phyloP scores from a whole-genome alignment of 371 early-diverging fungal species.

The Mucor lusitanicus region DNA sequence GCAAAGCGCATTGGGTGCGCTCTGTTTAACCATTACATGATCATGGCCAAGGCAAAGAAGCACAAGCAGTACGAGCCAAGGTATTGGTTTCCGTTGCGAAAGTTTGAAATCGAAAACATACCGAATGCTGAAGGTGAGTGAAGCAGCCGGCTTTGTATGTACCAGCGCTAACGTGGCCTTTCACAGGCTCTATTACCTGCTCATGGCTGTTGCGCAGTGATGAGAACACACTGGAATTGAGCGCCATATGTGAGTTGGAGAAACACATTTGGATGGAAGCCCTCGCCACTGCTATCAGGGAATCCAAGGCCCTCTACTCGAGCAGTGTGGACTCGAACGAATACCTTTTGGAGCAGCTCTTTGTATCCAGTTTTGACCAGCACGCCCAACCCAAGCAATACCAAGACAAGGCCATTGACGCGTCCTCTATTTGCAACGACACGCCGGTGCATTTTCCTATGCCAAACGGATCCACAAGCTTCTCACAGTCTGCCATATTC shows the following conservation, averaged over 20 bases:
- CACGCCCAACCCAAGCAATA: not conserved
- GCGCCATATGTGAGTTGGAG: slow-evolving; percentile 22
- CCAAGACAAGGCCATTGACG: not conserved
- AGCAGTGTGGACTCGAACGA: slow-evolving; percentile 13
- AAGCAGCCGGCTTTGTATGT: not conserved
- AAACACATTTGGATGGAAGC: slow-evolving; percentile 22
- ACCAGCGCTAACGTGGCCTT: not conserved
- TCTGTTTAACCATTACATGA: slow-evolving; percentile 55
- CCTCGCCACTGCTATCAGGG: slow-evolving; percentile 12
- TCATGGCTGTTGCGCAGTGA: slow-evolving; percentile 19
- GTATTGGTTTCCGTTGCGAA: slow-evolving; percentile 59
- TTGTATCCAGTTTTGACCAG: slow-evolving; percentile 29
- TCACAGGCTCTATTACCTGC: slow-evolving; percentile 13
- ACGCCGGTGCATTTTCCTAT: slow-evolving; percentile 14
- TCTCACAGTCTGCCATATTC: slow-evolving; percentile 25
- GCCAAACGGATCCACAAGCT: slow-evolving; percentile 17
- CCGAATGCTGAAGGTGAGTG: slow-evolving; percentile 31
- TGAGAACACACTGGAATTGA: slow-evolving; percentile 15
- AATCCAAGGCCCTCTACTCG: slow-evolving; percentile 16
- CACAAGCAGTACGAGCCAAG: slow-evolving; percentile 50
- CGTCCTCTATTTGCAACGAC: not conserved
- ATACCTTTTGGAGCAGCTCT: slow-evolving; percentile 23
- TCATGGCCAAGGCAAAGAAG: slow-evolving; percentile 56
- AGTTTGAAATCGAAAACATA: slow-evolving; percentile 43
- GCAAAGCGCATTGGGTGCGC: slow-evolving; percentile 49